Evolutionary conservation across 2,329 filamentous ascomycete species (phyloP), one percentile per base, ranked within the genome.

Genomic region (Colletotrichum costaricense): DNA sequence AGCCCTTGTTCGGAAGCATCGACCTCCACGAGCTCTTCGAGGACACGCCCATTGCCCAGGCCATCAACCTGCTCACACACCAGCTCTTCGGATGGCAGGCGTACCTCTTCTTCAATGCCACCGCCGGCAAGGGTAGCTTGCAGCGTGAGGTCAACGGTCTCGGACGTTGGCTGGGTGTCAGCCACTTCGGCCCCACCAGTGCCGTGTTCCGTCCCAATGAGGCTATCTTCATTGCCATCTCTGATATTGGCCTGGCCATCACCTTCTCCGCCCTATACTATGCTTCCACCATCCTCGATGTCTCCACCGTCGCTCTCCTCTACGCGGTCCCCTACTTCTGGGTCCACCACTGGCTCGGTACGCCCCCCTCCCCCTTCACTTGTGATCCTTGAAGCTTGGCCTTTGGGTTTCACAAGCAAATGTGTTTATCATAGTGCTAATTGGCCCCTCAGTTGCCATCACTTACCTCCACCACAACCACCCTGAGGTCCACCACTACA

Each of bases 401-500:
- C 2, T 57, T 63, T 22, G 33, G 59, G 60, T 62, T 70, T 60
- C 38, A 12, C 16, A 30, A 46, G 19, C n/a, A 12, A 49, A 19
- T 12, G 12, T 38, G 14, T 14, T 24, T 38, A 38, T 30, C 4
- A 46, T 38, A 28, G 38, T 35, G 49, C 30, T 55, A 33, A 72
- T 42, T 24, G n/a, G 38, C 52, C 11, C 22, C 46, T 54, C 26
- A 91, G 91, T 94, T 24, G 91, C 91, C 75, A 94, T 94, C 79
- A 94, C 92, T 60, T 94, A 93, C 82, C 90, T 94, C 24, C 92
- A 94, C 82, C 92, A 94, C 86, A 93, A 91, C 68, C 90, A 93
- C 79, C 83, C 83, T n/a, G 81, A 84, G 42, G 77, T 83, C 33
- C 86, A 87, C 3, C 86, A 91, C 76, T 91, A 88, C 80, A 85